These are phyloP conservation scores for Lasiosphaeria hispida DNA, from an alignment of 495 filamentous ascomycete species.

Conservation along the genomic window DNA sequence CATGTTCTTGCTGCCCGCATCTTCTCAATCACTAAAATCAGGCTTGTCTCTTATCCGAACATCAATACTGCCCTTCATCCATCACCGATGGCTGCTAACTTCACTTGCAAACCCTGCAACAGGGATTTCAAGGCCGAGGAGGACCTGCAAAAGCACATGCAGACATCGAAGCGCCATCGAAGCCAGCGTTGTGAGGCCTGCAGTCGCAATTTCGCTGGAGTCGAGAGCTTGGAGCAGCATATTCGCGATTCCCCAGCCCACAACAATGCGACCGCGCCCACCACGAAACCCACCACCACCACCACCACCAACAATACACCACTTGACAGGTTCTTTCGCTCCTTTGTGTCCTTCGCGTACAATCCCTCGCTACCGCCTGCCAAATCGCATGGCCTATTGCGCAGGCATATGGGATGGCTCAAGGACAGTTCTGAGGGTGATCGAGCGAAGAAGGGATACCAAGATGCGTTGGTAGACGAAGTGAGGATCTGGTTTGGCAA, in stretches of 20 bases:
- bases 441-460: not conserved
- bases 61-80: too few species aligned
- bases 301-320: not conserved
- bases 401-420: constrained; percentile 2
- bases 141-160: not conserved
- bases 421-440: not conserved
- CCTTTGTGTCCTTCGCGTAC: not conserved
- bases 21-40: too few species aligned
- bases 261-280: not conserved
- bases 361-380: not conserved
- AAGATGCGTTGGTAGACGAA: constrained; percentile 4
- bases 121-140: not conserved
- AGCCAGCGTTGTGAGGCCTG: not conserved
- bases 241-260: not conserved
- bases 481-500: not conserved
- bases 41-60: too few species aligned
- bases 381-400: not conserved
- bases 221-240: not conserved
- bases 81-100: too few species aligned
- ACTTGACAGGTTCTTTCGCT: not conserved
- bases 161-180: not conserved
- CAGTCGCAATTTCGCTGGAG: not conserved
- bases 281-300: not conserved
- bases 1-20: too few species aligned
- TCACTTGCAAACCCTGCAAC: not conserved